phyloP scores from a whole-genome alignment of 202 grass and related monocot species.

The Zizania palustris region DNA sequence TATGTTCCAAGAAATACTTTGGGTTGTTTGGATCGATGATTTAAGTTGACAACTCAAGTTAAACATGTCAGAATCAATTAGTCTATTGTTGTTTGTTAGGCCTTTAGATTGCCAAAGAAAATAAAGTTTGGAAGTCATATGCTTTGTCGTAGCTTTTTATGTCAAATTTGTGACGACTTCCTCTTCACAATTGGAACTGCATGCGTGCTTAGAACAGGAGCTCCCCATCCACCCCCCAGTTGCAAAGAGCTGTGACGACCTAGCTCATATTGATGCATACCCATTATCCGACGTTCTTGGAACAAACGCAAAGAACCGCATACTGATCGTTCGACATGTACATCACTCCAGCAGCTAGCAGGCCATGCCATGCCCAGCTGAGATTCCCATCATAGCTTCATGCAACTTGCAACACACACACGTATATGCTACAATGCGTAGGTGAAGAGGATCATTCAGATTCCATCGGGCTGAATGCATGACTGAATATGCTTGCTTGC shows the following conservation, averaged over 20 bases:
- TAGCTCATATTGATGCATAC: conserved; percentile 6
- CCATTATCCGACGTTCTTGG: conserved; percentile 37
- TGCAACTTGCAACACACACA: conserved; percentile 10
- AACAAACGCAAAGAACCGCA: conserved; percentile 39
- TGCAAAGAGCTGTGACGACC: background rate
- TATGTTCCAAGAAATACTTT: background rate
- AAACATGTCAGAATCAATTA: too few relatives aligned
- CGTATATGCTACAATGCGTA: background rate
- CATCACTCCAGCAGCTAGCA: background rate
- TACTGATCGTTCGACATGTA: background rate
- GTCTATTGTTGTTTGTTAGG: too few relatives aligned
- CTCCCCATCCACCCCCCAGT: background rate
- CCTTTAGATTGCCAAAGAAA: too few relatives aligned
- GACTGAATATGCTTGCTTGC: background rate
- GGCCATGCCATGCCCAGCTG: conserved; percentile 25
- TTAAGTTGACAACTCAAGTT: too few relatives aligned
- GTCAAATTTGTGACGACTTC: too few relatives aligned
- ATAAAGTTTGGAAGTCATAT: too few relatives aligned
- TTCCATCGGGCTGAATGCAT: conserved; percentile 8
- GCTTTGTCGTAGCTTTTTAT: too few relatives aligned
- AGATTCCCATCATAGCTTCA: conserved; percentile 39
- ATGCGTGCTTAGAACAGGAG: background rate
- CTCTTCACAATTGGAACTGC: background rate
- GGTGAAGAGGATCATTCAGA: conserved; percentile 53
- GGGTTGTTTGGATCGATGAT: too few relatives aligned